phyloP scores from a whole-genome alignment of 768 basidiomycete genomes.

The Amanita brunnescens region DNA sequence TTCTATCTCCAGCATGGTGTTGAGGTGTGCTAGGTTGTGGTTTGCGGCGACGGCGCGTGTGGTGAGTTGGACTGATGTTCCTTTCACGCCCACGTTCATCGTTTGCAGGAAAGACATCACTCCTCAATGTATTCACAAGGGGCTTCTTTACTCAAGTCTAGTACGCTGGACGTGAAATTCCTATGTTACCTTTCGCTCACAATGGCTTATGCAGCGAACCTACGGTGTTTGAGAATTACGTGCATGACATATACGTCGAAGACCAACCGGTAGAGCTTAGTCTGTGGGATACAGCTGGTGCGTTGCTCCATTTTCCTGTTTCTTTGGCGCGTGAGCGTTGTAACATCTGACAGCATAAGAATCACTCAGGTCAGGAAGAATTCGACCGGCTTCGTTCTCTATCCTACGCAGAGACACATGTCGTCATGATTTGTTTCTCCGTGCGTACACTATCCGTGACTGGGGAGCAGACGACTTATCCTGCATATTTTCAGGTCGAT shows the following conservation, averaged over 20 bases:
- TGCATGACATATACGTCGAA: conserved; percentile 82
- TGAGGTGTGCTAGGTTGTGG: conserved; percentile 45
- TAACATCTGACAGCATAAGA: conserved; percentile 18
- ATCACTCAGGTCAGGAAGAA: conserved; percentile 76
- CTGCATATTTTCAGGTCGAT: conserved; percentile 52
- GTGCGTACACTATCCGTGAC: conserved; percentile 31
- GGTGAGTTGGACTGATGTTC: conserved; percentile 39
- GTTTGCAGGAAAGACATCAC: conserved; percentile 66
- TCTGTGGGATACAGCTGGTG: conserved; percentile 97
- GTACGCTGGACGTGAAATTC: conserved; percentile 33
- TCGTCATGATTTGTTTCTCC: conserved; percentile 94
- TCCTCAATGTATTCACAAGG: conserved; percentile 80
- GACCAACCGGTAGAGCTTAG: conserved; percentile 85
- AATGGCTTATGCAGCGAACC: conserved; percentile 50
- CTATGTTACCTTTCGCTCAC: not conserved
- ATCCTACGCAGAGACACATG: conserved; percentile 96
- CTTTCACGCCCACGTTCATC: conserved; percentile 12
- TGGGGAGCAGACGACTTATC: conserved; percentile 7
- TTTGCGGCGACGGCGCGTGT: conserved; percentile 96
- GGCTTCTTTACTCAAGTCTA: conserved; percentile 95
- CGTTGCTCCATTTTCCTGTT: conserved; percentile 13
- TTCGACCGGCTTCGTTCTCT: conserved; percentile 90
- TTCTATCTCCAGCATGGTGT: conserved; percentile 1
- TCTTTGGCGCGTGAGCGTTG: conserved; percentile 18
- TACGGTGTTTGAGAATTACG: conserved; percentile 97